Evolutionary conservation across 1,139 yeast species (phyloP).

Genomic region (Pichia cactophila): DNA sequence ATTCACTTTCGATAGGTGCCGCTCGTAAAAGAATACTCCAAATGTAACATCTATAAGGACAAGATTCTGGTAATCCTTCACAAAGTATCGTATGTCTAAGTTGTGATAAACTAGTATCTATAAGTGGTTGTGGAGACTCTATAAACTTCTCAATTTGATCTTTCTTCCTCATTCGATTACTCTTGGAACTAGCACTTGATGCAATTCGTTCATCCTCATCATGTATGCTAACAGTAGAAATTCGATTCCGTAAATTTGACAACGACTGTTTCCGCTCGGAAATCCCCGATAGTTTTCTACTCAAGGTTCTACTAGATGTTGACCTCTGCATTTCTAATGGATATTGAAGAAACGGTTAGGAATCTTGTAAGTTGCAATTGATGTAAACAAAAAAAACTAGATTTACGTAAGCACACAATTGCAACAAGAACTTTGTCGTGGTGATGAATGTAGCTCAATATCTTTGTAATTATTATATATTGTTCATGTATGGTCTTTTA

Average conservation of each 20-base stretch:
- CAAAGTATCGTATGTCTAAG: conserved; percentile 70
- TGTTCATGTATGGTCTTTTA: no score
- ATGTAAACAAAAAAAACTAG: background rate
- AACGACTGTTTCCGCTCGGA: conserved; percentile 2
- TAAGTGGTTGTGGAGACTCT: conserved; percentile 51
- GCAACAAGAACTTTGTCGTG: background rate
- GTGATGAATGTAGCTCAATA: background rate
- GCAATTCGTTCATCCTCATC: background rate
- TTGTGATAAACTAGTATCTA: conserved; percentile 68
- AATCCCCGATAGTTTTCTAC: conserved; percentile 6
- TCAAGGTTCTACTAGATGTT: background rate
- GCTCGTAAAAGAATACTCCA: conserved; percentile 76
- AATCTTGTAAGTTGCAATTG: background rate
- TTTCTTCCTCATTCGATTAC: conserved; percentile 41
- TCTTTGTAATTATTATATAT: no score
- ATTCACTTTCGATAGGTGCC: conserved; percentile 46
- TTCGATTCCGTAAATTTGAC: background rate
- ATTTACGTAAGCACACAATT: background rate
- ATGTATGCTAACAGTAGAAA: background rate
- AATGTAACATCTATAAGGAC: conserved; percentile 68
- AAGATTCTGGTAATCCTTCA: conserved; percentile 59
- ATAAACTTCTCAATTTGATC: conserved; percentile 63
- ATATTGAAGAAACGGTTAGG: background rate
- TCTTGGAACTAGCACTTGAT: background rate
- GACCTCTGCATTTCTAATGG: background rate